These are phyloP conservation scores for Wickerhamiella slavikovae DNA, from an alignment of 805 yeast genomes.

Conservation along the genomic window DNA sequence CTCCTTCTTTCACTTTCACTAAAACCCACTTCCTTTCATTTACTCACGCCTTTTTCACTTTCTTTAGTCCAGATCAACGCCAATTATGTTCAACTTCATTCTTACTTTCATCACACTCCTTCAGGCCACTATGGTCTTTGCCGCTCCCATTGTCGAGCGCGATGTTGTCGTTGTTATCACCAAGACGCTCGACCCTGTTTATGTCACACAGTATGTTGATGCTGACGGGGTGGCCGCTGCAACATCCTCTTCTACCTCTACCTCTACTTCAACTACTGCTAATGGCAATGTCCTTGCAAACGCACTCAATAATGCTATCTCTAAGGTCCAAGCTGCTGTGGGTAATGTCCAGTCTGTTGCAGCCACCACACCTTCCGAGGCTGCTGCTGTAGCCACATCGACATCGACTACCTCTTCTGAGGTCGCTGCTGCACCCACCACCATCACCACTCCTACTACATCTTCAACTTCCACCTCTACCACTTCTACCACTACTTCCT, in stretches of 20 bases:
- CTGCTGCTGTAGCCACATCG: slow-evolving; percentile 13
- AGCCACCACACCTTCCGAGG: slow-evolving; percentile 3
- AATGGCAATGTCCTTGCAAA: slow-evolving; percentile 7
- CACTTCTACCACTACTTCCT: slow-evolving; percentile 12
- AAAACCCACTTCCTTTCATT: neutral
- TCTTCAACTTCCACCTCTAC: slow-evolving; percentile 13
- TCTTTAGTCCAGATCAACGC: no score
- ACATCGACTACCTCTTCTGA: slow-evolving; percentile 10
- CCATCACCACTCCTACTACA: slow-evolving; percentile 10
- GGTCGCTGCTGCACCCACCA: slow-evolving; percentile 11
- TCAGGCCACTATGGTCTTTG: slow-evolving; percentile 3
- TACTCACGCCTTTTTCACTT: no score
- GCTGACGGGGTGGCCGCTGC: slow-evolving; percentile 6
- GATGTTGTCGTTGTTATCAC: slow-evolving; percentile 12
- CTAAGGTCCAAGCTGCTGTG: slow-evolving; percentile 7
- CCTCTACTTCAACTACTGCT: slow-evolving; percentile 9
- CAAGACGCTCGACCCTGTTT: slow-evolving; percentile 7
- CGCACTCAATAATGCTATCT: slow-evolving; percentile 8
- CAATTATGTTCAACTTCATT: neutral
- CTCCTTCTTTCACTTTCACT: neutral
- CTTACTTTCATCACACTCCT: slow-evolving; percentile 3
- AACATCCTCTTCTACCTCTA: slow-evolving; percentile 2
- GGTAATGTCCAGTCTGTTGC: slow-evolving; percentile 23
- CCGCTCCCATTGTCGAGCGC: no score
- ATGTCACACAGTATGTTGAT: slow-evolving; percentile 7